phyloP scores from a whole-genome alignment of 2,329 filamentous ascomycete species.

The Arthrobotrys sinensis region DNA sequence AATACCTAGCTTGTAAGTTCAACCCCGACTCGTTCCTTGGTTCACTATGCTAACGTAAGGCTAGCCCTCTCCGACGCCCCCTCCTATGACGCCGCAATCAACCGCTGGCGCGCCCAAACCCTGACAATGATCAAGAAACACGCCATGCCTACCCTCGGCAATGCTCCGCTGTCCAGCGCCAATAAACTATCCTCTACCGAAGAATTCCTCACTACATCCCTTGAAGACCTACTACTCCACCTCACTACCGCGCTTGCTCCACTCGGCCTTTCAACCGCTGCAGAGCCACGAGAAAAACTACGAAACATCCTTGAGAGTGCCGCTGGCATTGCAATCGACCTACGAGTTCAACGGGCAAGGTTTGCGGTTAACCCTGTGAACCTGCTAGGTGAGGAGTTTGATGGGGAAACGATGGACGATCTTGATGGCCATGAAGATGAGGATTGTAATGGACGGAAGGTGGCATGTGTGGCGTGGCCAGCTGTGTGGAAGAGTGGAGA shows the following conservation, averaged over 20 bases:
- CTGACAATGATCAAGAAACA: slow-evolving; percentile 60
- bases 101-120: slow-evolving; percentile 58
- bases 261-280: slow-evolving; percentile 52
- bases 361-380: slow-evolving; percentile 46
- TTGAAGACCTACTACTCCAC: slow-evolving; percentile 58
- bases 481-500: slow-evolving; percentile 61
- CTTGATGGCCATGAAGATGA: slow-evolving; percentile 57
- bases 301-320: slow-evolving; percentile 52
- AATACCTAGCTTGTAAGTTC: slow-evolving; percentile 59
- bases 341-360: slow-evolving; percentile 52
- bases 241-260: slow-evolving; percentile 42
- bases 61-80: slow-evolving; percentile 52
- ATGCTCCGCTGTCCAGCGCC: slow-evolving; percentile 29
- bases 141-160: slow-evolving; percentile 49
- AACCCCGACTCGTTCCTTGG: neutral
- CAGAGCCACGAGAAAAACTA: slow-evolving; percentile 56
- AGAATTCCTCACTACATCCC: slow-evolving; percentile 42
- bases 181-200: slow-evolving; percentile 41
- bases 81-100: slow-evolving; percentile 57
- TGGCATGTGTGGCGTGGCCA: slow-evolving; percentile 58
- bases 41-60: neutral
- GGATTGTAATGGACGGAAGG: slow-evolving; percentile 47
- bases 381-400: slow-evolving; percentile 52
- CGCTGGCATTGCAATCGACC: slow-evolving; percentile 45
- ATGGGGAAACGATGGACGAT: slow-evolving; percentile 58